Percentiles rank a stretch among this genome's conserved stretches.
Evolutionary conservation across 2,329 filamentous ascomycete species (phyloP).

Genomic region (Penicillium sp.): DNA sequence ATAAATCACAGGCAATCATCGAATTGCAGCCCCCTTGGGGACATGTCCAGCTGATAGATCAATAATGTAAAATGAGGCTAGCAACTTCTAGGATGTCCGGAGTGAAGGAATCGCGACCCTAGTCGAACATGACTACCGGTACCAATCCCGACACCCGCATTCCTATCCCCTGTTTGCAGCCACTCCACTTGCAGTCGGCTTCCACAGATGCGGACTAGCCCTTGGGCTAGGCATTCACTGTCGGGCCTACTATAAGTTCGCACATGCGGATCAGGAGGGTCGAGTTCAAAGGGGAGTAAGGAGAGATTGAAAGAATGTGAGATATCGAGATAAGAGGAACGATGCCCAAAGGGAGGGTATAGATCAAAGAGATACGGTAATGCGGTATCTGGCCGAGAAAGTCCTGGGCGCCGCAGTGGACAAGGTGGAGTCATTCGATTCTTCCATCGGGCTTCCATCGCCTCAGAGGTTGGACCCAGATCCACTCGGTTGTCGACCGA

Average conservation of each 20-base stretch:
- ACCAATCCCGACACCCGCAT: neutral
- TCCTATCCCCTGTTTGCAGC: constrained; percentile 5
- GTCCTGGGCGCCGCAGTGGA: constrained; percentile 8
- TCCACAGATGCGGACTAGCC: neutral
- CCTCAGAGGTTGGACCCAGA: constrained; percentile 11
- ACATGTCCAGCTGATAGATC: too few relatives aligned
- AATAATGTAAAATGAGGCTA: neutral
- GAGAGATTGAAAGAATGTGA: neutral
- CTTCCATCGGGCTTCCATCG: constrained; percentile 21
- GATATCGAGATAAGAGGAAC: neutral
- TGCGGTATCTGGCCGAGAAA: too few relatives aligned
- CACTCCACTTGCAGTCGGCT: neutral
- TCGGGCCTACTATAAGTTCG: neutral
- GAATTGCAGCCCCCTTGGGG: too few relatives aligned
- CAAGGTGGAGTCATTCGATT: constrained; percentile 6
- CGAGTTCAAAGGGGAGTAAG: neutral
- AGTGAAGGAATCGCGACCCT: neutral
- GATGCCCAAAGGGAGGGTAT: too few relatives aligned
- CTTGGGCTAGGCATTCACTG: neutral
- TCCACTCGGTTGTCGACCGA: constrained; percentile 17
- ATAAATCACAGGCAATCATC: too few relatives aligned
- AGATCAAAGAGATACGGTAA: too few relatives aligned
- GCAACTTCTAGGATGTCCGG: too few relatives aligned
- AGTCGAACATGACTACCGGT: neutral
- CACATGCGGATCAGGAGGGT: neutral